Base-by-base conservation (phyloP, 768 basidiomycete genomes). In the Macrolepiota dolichaula region DNA sequence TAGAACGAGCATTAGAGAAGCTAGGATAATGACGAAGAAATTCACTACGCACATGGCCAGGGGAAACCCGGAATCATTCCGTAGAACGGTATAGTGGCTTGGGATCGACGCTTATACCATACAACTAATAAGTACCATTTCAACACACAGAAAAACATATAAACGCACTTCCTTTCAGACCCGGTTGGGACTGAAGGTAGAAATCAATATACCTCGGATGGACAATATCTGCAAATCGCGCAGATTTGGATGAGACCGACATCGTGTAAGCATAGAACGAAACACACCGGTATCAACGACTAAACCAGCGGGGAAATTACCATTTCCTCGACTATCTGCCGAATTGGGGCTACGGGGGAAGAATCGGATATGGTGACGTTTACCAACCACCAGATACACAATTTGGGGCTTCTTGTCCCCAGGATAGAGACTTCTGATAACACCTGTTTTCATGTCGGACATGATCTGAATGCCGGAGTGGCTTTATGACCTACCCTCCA, bases 361-460 rank as follows among this genome's bases (percentile, higher is more conserved):
- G 81, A 70, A 85, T 81, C 69, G 84, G 83, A 5, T 70, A 42
- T 83, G 85, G 52, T 85, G 87, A 53, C 86, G 73, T 68, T 89
- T 89, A 1, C 82, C 84, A 6, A 89, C 88, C 17, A 87, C 76
- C 13, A 89, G 79, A 64, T 81, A 87, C 0, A 81, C 80, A 0
- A 89, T 19, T 1, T 69, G 71, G 0, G 85, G 84, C 22, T 38
- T 12, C 32, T 36, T 42, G n/a, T 27, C 52, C 36, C 29, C 11
- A 2, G 63, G 64, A 64, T 32, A 69, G 15, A 15, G 59, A 19
- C 27, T 49, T 15, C 27, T 27, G 19, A 58, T 6, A 4, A 37
- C 55, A 13, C 59, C 57, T 62, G 25, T 29, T 22, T 1, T 6
- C 9, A 36, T n/a, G 25, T 54, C 44, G 42, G 4, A 38, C n/a